Evolutionary conservation across 2,329 filamentous ascomycete species (phyloP).

Genomic region (Cladosporium sp.): DNA sequence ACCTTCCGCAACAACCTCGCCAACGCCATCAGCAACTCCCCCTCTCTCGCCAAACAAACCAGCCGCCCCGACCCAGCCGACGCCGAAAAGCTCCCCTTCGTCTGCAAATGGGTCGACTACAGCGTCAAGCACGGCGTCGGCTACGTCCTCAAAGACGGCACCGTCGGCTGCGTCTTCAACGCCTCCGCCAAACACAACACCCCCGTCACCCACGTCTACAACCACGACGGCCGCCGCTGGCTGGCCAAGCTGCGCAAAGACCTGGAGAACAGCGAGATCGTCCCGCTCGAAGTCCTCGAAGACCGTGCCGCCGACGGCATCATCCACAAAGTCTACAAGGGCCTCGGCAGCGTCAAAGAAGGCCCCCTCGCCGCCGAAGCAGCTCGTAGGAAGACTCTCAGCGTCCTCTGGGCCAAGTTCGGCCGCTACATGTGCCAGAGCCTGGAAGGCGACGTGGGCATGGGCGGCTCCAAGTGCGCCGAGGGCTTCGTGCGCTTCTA

Average conservation of each 20-base stretch:
- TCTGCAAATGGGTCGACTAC: constrained; percentile 79
- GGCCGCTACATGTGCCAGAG: constrained; percentile 61
- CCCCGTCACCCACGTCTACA: constrained; percentile 67
- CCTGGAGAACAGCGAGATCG: constrained; percentile 51
- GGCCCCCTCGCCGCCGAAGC: constrained; percentile 26
- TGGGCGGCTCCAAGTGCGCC: constrained; percentile 34
- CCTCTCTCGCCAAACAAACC: constrained; percentile 30
- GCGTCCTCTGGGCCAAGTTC: constrained; percentile 62
- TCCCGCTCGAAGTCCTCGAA: constrained; percentile 66
- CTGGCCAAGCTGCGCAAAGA: constrained; percentile 49
- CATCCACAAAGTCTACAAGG: constrained; percentile 53
- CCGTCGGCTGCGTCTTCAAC: constrained; percentile 62
- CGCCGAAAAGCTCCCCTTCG: constrained; percentile 53
- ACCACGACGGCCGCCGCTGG: constrained; percentile 66
- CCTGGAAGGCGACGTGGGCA: constrained; percentile 36
- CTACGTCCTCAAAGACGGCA: constrained; percentile 78
- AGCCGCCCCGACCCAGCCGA: constrained; percentile 31
- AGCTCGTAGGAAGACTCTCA: constrained; percentile 51
- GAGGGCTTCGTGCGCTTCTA: constrained; percentile 69
- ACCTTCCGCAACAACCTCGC: constrained; percentile 44
- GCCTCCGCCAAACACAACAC: constrained; percentile 43
- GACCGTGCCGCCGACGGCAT: constrained; percentile 63
- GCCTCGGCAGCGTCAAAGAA: constrained; percentile 29
- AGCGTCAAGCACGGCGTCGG: constrained; percentile 81
- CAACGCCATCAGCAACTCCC: constrained; percentile 38